Evolutionary conservation across 805 yeast genomes (phyloP), one percentile per base, ranked within the genome.

Genomic region (Ogataea paradorogensis): DNA sequence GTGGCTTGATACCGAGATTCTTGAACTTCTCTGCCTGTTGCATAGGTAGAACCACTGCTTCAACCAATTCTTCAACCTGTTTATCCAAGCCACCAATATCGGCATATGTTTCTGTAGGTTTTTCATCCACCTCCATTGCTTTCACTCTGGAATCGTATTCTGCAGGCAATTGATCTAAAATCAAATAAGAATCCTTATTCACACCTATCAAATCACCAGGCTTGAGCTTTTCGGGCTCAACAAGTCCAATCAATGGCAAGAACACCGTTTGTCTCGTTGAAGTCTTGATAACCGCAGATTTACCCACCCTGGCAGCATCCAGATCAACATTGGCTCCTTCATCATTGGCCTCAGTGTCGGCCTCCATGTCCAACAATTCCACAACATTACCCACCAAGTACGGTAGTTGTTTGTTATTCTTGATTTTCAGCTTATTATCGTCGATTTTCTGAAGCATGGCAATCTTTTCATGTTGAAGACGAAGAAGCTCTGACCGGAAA

Each of bases 181-280:
- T 84, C 51, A 93, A 74, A 60, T 90, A 93, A 7, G 96, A 86
- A 62, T 93, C 99, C 67, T 93, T 93, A 65, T 93, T 93, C 40
- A 93, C 99, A 56, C 99, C 99, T 44, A 93, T 95, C 53, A 93
- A 72, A 60, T 93, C 99, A 52, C 95, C 95, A n/a, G 99, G 99
- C 64, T 86, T 91, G 52, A 93, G 74, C n/a, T 74, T 76, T 32
- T 79, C 82, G 1, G 96, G 90, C 54, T 90, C 97, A 15, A 93
- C 99, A 38, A 93, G 70, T 15, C 99, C 99, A 43, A 93, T 85
- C 66, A 93, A 76, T 25, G 99, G 99, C 59, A 93, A 70, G 56
- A 93, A 93, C 24, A 93, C 95, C 3, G 99, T 93, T 61, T 93
- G 99, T 59, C 99, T 80, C 8, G 99, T 93, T 1, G 96, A 87